Evolutionary conservation across 2,329 filamentous ascomycete genomes (phyloP).

Genomic region (Aspergillus persii): DNA sequence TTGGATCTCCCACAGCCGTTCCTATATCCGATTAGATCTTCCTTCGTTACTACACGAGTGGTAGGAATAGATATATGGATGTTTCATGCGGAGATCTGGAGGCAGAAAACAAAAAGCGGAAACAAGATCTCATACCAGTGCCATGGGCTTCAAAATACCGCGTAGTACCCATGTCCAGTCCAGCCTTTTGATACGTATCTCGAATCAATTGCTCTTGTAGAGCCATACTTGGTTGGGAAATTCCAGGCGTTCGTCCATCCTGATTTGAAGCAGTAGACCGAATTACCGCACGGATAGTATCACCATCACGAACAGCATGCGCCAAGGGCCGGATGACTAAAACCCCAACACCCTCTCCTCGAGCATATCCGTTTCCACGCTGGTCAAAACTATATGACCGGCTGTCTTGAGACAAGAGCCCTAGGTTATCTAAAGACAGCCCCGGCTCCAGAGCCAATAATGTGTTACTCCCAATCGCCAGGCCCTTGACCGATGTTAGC

Average conservation of each 20-base stretch:
- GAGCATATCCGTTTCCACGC: neutral
- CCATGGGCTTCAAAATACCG: conserved; percentile 5
- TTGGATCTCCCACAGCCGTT: neutral
- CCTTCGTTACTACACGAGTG: too few species aligned
- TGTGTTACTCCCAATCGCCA: too few species aligned
- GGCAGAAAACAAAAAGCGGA: too few species aligned
- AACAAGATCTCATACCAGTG: too few species aligned
- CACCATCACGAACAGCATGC: neutral
- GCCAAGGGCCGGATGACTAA: neutral
- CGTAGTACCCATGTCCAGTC: neutral
- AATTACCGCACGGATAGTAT: neutral
- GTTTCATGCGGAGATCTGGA: too few species aligned
- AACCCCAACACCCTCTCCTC: neutral
- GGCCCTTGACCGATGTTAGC: too few species aligned
- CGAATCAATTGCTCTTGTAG: neutral
- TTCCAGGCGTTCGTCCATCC: neutral
- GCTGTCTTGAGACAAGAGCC: conserved; percentile 17
- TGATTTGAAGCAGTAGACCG: neutral
- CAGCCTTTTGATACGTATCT: conserved; percentile 9
- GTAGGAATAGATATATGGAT: too few species aligned
- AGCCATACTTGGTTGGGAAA: neutral
- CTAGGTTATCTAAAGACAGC: too few species aligned
- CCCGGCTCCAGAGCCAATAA: too few species aligned
- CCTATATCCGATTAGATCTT: too few species aligned
- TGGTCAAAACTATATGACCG: neutral